These are phyloP conservation scores for Prunus mume DNA, from an alignment of 306 rosid genomes.

Conservation along the genomic window DNA sequence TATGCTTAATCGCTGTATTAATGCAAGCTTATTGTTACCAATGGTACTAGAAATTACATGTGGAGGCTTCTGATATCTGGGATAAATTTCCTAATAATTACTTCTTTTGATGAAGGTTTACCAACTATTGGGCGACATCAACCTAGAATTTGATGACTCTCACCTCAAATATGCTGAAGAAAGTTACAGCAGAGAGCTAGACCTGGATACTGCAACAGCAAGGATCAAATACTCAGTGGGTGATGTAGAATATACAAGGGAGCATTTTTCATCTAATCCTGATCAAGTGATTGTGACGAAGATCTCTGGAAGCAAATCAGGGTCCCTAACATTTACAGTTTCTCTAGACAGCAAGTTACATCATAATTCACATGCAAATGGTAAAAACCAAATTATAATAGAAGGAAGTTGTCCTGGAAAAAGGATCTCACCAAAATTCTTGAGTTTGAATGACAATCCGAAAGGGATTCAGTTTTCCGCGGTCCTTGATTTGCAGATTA, in stretches of 20 bases:
- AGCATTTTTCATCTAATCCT: slow-evolving; percentile 74
- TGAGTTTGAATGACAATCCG: slow-evolving; percentile 39
- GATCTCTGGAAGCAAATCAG: slow-evolving; percentile 67
- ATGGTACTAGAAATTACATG: background rate
- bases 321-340: slow-evolving; percentile 65
- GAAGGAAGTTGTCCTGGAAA: slow-evolving; percentile 74
- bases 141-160: slow-evolving; percentile 70
- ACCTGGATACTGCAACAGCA: slow-evolving; percentile 76
- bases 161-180: slow-evolving; percentile 58
- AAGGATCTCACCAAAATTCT: slow-evolving; percentile 43
- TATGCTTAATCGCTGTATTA: background rate
- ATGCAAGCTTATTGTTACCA: background rate
- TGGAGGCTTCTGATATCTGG: background rate
- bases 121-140: slow-evolving; percentile 81
- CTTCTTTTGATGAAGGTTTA: slow-evolving; percentile 26
- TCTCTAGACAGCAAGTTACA: slow-evolving; percentile 72
- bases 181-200: slow-evolving; percentile 69
- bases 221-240: slow-evolving; percentile 66
- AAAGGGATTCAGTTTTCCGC: slow-evolving; percentile 79
- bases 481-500: slow-evolving; percentile 73
- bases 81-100: background rate
- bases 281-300: slow-evolving; percentile 76
- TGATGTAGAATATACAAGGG: slow-evolving; percentile 71
- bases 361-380: slow-evolving; percentile 43
- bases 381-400: slow-evolving; percentile 57